Conservation (phyloP, 2,329 filamentous ascomycete genomes). For the Neocucurbitaria cava region DNA sequence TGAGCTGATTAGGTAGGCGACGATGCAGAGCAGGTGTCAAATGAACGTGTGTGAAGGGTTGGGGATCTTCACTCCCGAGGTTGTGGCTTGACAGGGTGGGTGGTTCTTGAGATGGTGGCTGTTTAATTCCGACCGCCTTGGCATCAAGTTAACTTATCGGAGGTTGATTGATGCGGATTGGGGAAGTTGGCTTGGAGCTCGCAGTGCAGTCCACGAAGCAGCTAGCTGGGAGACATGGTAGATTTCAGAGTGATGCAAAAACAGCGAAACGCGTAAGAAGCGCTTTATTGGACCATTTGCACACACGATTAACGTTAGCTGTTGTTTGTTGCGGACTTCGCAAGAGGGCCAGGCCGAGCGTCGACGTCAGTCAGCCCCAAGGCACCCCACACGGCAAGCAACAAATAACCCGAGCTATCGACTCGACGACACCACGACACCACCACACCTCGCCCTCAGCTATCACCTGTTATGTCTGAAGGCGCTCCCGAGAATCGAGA, state of each 20-base stretch:
- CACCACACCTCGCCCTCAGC: neutral
- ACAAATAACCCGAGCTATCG: neutral
- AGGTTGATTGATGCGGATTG: conserved; percentile 4
- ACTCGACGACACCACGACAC: neutral
- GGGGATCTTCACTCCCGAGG: conserved; percentile 14
- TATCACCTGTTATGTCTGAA: conserved; percentile 39
- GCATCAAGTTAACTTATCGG: conserved; percentile 20
- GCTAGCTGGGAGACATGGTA: neutral
- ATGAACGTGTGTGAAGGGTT: neutral
- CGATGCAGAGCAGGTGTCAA: neutral
- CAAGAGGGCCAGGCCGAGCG: conserved; percentile 5
- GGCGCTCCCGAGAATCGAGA: conserved; percentile 37
- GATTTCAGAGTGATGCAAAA: neutral
- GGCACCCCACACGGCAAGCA: neutral
- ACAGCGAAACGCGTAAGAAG: neutral
- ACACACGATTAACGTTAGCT: neutral
- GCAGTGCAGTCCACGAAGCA: neutral
- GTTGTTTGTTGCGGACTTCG: neutral
- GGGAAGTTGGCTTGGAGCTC: neutral
- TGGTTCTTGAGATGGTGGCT: conserved; percentile 16
- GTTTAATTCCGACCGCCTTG: conserved; percentile 11
- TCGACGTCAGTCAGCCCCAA: conserved; percentile 25
- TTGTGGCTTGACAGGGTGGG: conserved; percentile 8
- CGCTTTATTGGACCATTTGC: neutral
- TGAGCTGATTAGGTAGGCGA: neutral